phyloP scores from a whole-genome alignment of 768 basidiomycete species.

The Amanita fuliginea region DNA sequence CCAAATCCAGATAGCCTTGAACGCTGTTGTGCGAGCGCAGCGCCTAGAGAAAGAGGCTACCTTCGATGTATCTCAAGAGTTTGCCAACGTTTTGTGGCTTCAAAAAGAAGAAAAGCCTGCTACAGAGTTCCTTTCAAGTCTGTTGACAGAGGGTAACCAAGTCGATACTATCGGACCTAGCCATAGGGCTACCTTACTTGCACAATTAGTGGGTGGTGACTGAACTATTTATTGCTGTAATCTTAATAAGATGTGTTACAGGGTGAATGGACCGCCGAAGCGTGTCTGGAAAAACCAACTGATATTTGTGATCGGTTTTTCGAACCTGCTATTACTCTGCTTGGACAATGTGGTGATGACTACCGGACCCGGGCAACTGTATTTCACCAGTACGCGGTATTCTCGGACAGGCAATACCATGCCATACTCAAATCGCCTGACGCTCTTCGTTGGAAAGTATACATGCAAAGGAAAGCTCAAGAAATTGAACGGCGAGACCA shows the following conservation, averaged over 20 bases:
- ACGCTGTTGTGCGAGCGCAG: conserved; percentile 72
- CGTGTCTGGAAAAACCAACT: conserved; percentile 69
- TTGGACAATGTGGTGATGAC: conserved; percentile 13
- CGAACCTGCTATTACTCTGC: conserved; percentile 36
- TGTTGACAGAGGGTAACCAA: conserved; percentile 10
- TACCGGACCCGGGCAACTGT: conserved; percentile 39
- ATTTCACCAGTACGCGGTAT: conserved; percentile 75
- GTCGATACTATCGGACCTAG: background rate
- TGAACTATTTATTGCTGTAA: background rate
- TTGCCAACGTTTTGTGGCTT: conserved; percentile 83
- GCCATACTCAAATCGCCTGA: conserved; percentile 61
- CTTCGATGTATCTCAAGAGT: conserved; percentile 62
- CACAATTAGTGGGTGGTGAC: conserved; percentile 49
- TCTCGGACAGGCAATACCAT: conserved; percentile 84
- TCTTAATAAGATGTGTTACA: conserved; percentile 18
- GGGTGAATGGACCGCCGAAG: conserved; percentile 89
- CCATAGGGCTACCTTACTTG: conserved; percentile 35
- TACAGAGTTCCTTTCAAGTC: conserved; percentile 53
- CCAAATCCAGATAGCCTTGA: conserved; percentile 75
- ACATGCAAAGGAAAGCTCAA: conserved; percentile 58
- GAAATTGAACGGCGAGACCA: conserved; percentile 51
- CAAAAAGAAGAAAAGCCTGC: conserved; percentile 80
- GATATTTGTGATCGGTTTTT: conserved; percentile 68
- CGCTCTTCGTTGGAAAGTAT: conserved; percentile 54
- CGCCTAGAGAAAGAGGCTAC: conserved; percentile 34